Evolutionary conservation across 106 monocot genomes (phyloP).

Genomic region (Acorus calamus): DNA sequence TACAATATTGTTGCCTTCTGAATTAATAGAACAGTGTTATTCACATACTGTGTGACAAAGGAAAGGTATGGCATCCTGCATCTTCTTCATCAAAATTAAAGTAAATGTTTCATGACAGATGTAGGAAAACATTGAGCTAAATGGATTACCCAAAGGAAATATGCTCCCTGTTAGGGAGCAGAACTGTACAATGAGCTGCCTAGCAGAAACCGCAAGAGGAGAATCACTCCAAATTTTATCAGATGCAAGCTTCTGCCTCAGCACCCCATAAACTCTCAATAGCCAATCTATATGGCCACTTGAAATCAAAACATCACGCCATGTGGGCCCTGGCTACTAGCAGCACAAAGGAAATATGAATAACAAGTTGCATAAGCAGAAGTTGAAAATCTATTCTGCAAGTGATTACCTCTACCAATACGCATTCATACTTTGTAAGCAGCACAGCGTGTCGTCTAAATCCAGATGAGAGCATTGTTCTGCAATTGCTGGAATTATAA

Average conservation of each 20-base stretch:
- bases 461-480: constrained; percentile 28
- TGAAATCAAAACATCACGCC: constrained; percentile 73
- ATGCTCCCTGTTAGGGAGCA: constrained; percentile 72
- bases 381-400: constrained; percentile 4
- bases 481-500: constrained; percentile 19
- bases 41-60: too few relatives aligned
- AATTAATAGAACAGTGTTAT: too few relatives aligned
- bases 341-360: constrained; percentile 15
- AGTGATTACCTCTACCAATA: constrained; percentile 58
- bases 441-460: constrained; percentile 40
- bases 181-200: constrained; percentile 85
- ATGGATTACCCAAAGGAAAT: constrained; percentile 63
- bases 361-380: constrained; percentile 2
- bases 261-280: constrained; percentile 52
- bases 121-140: too few relatives aligned
- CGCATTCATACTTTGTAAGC: constrained; percentile 76
- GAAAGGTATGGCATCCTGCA: too few relatives aligned
- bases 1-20: too few relatives aligned
- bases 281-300: constrained; percentile 76
- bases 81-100: too few relatives aligned
- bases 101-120: too few relatives aligned
- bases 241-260: constrained; percentile 45
- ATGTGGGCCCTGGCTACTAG: constrained; percentile 77
- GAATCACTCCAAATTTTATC: constrained; percentile 90
- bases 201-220: constrained; percentile 72